Evolutionary conservation across 495 filamentous ascomycete species (phyloP).

Genomic region (Penicillium verhagenii): DNA sequence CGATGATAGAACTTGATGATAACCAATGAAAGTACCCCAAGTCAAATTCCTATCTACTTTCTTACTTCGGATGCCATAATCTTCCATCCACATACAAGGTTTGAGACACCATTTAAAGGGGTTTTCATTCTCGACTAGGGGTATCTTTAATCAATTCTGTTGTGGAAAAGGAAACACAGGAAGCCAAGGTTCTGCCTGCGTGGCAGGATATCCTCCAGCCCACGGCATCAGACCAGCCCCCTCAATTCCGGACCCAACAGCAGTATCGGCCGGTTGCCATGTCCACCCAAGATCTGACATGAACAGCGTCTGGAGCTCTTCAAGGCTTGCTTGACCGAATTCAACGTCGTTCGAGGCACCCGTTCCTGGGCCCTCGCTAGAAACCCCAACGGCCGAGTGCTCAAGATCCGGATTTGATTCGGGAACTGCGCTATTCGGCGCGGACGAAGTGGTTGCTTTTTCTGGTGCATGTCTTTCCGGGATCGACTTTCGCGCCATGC

Average conservation of each 20-base stretch:
- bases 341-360: background rate
- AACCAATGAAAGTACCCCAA: background rate
- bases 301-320: constrained; percentile 30
- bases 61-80: background rate
- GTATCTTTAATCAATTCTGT: constrained; percentile 7
- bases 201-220: constrained; percentile 26
- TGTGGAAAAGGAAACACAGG: constrained; percentile 31
- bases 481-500: constrained; percentile 32
- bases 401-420: constrained; percentile 10
- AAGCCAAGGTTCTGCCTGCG: constrained; percentile 26
- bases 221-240: constrained; percentile 27
- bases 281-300: constrained; percentile 37
- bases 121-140: constrained; percentile 48
- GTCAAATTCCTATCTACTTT: background rate
- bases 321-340: constrained; percentile 20
- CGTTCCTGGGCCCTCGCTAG: background rate
- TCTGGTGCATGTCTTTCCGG: constrained; percentile 35
- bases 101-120: constrained; percentile 68
- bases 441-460: constrained; percentile 17
- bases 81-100: constrained; percentile 71
- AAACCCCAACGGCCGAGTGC: background rate
- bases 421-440: constrained; percentile 15
- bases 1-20: background rate
- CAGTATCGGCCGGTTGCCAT: constrained; percentile 36
- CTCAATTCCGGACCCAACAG: constrained; percentile 29